phyloP scores from a whole-genome alignment of 108 stramenopile genomes.

The Cyclotella choctawhatcheeana region DNA sequence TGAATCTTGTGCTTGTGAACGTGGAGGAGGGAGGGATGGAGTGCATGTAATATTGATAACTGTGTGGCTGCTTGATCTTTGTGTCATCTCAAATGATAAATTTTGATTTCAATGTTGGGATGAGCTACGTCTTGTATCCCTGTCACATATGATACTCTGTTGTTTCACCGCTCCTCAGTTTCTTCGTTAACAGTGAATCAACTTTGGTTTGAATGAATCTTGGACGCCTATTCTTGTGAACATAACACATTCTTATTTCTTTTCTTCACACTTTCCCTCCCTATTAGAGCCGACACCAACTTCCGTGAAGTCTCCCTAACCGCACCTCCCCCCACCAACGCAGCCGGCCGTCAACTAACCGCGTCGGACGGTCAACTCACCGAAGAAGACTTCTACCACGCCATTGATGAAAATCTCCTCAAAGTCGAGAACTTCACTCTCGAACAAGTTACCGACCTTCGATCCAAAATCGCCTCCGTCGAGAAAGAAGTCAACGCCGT shows the following conservation, averaged over 20 bases:
- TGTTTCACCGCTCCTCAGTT: too few species aligned
- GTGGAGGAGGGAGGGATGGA: too few species aligned
- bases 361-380: constrained; percentile 60
- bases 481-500: constrained; percentile 39
- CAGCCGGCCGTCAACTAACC: constrained; percentile 64
- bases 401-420: constrained; percentile 82
- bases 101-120: background rate
- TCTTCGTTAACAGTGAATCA: too few species aligned
- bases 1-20: background rate
- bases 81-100: background rate
- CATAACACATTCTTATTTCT: background rate
- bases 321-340: constrained; percentile 87
- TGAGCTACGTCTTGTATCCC: background rate
- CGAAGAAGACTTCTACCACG: constrained; percentile 87
- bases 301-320: constrained; percentile 84
- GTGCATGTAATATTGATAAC: background rate
- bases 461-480: constrained; percentile 57
- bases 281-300: constrained; percentile 64
- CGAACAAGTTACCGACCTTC: constrained; percentile 71
- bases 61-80: background rate
- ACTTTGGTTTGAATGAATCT: too few species aligned
- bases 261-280: background rate
- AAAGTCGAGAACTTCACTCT: constrained; percentile 92
- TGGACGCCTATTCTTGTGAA: too few species aligned
- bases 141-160: background rate